Percentiles rank a stretch among this genome's conserved stretches.
Evolutionary conservation across 2,329 filamentous ascomycete species (phyloP).

Genomic region (Fonsecaea multimorphosa): DNA sequence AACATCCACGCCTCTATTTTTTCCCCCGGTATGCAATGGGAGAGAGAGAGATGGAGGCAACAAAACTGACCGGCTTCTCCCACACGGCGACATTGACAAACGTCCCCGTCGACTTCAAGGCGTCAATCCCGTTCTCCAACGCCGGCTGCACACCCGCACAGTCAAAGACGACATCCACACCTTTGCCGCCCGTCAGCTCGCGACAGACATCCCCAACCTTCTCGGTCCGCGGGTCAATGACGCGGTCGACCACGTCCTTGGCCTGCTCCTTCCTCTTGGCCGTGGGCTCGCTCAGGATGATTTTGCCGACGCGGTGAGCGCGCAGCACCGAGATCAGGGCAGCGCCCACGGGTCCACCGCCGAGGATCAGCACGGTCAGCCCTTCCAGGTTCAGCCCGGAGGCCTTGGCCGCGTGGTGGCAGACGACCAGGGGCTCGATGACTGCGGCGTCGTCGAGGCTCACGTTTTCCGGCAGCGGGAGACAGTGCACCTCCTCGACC

Average conservation of each 20-base stretch:
- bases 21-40: too few relatives aligned
- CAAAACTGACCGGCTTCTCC: conserved; percentile 42
- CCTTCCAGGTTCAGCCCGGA: conserved; percentile 15
- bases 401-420: conserved; percentile 39
- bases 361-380: conserved; percentile 30
- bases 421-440: conserved; percentile 33
- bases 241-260: conserved; percentile 18
- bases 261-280: conserved; percentile 22
- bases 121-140: conserved; percentile 43
- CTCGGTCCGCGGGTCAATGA: conserved; percentile 29
- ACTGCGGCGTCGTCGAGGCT: conserved; percentile 30
- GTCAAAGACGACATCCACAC: conserved; percentile 46
- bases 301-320: conserved; percentile 25
- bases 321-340: conserved; percentile 26
- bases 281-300: conserved; percentile 32
- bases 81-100: conserved; percentile 46
- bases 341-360: conserved; percentile 32
- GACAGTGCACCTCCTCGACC: conserved; percentile 23
- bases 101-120: conserved; percentile 41
- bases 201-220: conserved; percentile 41
- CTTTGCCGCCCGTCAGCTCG: conserved; percentile 42
- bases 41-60: not conserved
- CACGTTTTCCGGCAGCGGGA: conserved; percentile 29
- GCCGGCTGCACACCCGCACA: conserved; percentile 45
- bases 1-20: not conserved